phyloP scores from a whole-genome alignment of 1,284 basidiomycete species.

The Ceraceosorus bombacis region DNA sequence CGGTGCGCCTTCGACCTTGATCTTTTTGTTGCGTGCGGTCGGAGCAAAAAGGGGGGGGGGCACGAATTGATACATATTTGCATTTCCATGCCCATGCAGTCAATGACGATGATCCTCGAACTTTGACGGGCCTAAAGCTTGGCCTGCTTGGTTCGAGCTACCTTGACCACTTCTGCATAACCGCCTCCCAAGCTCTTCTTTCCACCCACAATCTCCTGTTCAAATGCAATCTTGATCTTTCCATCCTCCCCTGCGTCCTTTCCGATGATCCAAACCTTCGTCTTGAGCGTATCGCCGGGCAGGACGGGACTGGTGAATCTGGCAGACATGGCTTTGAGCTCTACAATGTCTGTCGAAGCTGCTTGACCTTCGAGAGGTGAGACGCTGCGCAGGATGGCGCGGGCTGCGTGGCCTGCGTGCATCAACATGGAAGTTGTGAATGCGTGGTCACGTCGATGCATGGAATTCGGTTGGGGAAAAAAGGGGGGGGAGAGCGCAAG shows the following conservation, averaged over 20 bases:
- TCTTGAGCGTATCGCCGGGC: slow-evolving; percentile 35
- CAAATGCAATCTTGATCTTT: slow-evolving; percentile 30
- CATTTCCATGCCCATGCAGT: too few relatives aligned
- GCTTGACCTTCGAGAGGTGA: slow-evolving; percentile 26
- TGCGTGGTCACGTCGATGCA: too few relatives aligned
- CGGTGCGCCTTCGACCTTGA: too few relatives aligned
- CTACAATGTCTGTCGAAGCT: slow-evolving; percentile 4
- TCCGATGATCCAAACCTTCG: slow-evolving; percentile 33
- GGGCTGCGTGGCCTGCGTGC: slow-evolving; percentile 21
- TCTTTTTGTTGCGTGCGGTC: too few relatives aligned
- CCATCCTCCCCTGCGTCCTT: slow-evolving; percentile 14
- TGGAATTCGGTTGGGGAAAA: too few relatives aligned
- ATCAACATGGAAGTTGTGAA: too few relatives aligned
- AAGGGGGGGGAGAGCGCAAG: too few relatives aligned
- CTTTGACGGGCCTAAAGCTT: too few relatives aligned
- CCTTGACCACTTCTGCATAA: slow-evolving; percentile 18
- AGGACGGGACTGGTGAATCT: slow-evolving; percentile 39
- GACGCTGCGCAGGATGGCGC: slow-evolving; percentile 32
- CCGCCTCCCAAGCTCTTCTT: slow-evolving; percentile 37
- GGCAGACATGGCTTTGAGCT: slow-evolving; percentile 24
- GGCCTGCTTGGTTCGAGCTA: too few relatives aligned
- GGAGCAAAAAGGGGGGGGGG: too few relatives aligned
- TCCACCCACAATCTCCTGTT: slow-evolving; percentile 28
- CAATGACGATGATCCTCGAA: too few relatives aligned
- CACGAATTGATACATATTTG: too few relatives aligned